Base-by-base conservation (phyloP, 331 rosid genomes). In the Cydonia oblonga region DNA sequence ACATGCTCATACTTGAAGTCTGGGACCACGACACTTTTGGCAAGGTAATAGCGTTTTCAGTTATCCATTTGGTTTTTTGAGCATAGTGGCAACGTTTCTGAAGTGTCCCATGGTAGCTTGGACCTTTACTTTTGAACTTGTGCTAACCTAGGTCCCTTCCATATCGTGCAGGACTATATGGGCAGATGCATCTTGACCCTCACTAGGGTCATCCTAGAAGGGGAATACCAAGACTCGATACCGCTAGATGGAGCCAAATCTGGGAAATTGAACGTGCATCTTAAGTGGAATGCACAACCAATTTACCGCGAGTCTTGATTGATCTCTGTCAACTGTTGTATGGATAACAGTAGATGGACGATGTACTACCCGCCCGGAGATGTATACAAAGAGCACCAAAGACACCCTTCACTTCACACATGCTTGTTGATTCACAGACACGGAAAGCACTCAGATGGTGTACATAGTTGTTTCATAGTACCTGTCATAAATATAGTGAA, bases 21-120 rank as follows among this genome's bases (percentile, higher is more conserved):
- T 95, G 86, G 83, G 99, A 95, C 77, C 99, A 95, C 0, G 97
- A 91, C 85, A 95, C 99, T 30, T 95, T 95, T 52, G 97, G 99
- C 69, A 95, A 95, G 99, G 99, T 95, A 84, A 51, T 10, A 2
- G 2, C 20, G 1, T 66, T 56, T 66, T 13, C 30, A 22, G 61
- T 15, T 49, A 10, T 69, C 52, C 46, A 28, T 66, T 33, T 24
- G 53, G 24, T 54, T 24, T 46, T 16, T 46, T 4, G 9, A 2
- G 18, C 53, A n/a, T 46, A 18, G 19, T 46, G 53, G 20, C 53
- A 16, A 46, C 0, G 53, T 46, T 46, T 46, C 53, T 46, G 5
- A 14, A 44, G 19, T 44, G 52, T 15, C 7, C 14, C 52, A 46
- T 46, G 9, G 53, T 46, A 18, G 8, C n/a, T 15, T 44, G 2